Evolutionary conservation across 352 stramenopile genomes (phyloP).

Genomic region (Globisporangium emineosum): DNA sequence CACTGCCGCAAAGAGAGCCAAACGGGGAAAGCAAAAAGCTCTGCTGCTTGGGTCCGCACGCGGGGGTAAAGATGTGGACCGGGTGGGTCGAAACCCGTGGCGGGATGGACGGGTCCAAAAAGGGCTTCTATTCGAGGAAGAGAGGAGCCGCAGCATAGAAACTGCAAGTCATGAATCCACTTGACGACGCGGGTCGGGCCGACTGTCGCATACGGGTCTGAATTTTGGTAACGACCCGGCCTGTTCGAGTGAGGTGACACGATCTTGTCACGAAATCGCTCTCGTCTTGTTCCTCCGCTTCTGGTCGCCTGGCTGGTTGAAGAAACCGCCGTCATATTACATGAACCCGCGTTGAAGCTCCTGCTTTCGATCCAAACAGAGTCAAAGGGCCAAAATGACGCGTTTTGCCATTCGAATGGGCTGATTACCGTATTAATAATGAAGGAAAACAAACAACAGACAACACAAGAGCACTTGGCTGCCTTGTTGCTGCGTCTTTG

Average conservation of each 20-base stretch:
- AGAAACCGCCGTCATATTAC: neutral
- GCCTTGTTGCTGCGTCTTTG: neutral
- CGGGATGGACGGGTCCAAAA: neutral
- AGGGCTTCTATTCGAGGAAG: neutral
- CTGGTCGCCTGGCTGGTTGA: neutral
- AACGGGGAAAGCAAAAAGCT: constrained; percentile 1
- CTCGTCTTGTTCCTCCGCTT: neutral
- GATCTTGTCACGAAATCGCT: constrained; percentile 24
- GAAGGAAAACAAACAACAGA: too few species aligned
- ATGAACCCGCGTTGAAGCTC: neutral
- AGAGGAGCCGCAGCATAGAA: constrained; percentile 13
- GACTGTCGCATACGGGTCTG: neutral
- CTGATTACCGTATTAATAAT: too few species aligned
- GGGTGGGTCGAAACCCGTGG: neutral
- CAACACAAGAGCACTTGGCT: neutral
- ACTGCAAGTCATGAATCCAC: constrained; percentile 5
- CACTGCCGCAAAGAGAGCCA: neutral
- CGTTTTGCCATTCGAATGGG: neutral
- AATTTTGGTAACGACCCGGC: neutral
- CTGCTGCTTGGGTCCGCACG: constrained; percentile 11
- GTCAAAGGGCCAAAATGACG: neutral
- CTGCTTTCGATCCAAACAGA: neutral
- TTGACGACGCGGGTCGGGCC: neutral
- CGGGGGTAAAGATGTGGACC: constrained; percentile 7
- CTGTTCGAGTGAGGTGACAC: constrained; percentile 25